Percentiles rank a stretch among this genome's conserved stretches.
Conservation (phyloP, 257 asterid species). For the Cinchona pubescens region DNA sequence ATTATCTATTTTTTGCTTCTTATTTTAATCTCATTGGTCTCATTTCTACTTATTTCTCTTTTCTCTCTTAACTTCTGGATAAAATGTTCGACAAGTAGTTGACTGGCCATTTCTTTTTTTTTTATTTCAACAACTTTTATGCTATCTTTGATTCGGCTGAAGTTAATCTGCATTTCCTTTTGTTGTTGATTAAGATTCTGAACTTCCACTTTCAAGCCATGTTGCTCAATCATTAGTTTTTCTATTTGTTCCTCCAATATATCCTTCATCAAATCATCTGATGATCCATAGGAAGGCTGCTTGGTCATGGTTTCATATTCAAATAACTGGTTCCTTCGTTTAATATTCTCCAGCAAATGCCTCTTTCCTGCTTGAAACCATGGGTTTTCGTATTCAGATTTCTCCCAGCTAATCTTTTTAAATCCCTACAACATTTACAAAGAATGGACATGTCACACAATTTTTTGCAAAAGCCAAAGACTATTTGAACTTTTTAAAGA, state of each 20-base stretch:
- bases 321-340: slow-evolving; percentile 28
- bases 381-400: slow-evolving; percentile 39
- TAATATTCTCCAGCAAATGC: slow-evolving; percentile 38
- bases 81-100: slow-evolving; percentile 18
- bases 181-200: slow-evolving; percentile 25
- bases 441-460: not conserved
- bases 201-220: slow-evolving; percentile 29
- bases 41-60: slow-evolving; percentile 14
- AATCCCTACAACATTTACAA: slow-evolving; percentile 33
- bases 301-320: not conserved
- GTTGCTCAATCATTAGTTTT: slow-evolving; percentile 30
- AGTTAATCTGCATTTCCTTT: slow-evolving; percentile 20
- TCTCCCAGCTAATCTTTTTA: slow-evolving; percentile 32
- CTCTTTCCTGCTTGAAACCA: slow-evolving; percentile 45
- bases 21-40: too few relatives aligned
- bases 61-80: slow-evolving; percentile 18
- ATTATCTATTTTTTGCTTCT: slow-evolving; percentile 4
- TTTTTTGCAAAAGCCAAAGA: not conserved
- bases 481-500: not conserved
- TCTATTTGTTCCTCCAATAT: slow-evolving; percentile 26
- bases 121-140: not conserved
- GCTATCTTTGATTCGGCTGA: slow-evolving; percentile 21
- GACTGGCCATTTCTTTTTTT: slow-evolving; percentile 13
- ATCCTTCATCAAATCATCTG: slow-evolving; percentile 4
- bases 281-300: slow-evolving; percentile 7